Percentiles rank a stretch among this genome's conserved stretches.
Conservation (phyloP, 2,329 filamentous ascomycete genomes). For the Pseudodiploospora longispora region DNA sequence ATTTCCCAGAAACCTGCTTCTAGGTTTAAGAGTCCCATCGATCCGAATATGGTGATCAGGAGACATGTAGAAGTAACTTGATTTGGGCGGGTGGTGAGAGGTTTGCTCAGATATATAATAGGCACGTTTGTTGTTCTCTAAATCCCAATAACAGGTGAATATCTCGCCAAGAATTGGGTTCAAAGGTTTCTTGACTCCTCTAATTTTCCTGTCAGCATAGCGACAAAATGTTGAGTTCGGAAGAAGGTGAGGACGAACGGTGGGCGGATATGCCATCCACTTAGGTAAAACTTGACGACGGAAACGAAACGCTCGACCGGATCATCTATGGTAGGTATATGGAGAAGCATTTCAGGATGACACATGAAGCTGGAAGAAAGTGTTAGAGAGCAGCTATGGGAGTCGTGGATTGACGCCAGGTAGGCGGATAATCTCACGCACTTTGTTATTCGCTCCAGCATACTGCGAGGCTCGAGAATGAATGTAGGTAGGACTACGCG, state of each 20-base stretch:
- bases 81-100: conserved; percentile 96
- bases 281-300: conserved; percentile 96
- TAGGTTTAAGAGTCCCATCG: conserved; percentile 88
- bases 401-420: background rate
- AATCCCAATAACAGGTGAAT: conserved; percentile 93
- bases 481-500: conserved; percentile 93
- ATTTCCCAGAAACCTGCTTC: conserved; percentile 92
- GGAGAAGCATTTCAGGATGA: conserved; percentile 89
- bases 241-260: conserved; percentile 53
- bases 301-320: conserved; percentile 84
- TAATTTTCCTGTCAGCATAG: conserved; percentile 30
- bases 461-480: conserved; percentile 93
- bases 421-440: conserved; percentile 35
- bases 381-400: conserved; percentile 8
- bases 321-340: conserved; percentile 81
- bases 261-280: conserved; percentile 97
- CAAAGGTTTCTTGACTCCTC: conserved; percentile 94
- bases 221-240: conserved; percentile 1
- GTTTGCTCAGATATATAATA: conserved; percentile 98
- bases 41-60: conserved; percentile 91
- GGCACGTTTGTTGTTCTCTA: conserved; percentile 71
- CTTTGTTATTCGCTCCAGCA: conserved; percentile 99
- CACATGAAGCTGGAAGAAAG: conserved; percentile 78
- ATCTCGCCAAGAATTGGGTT: conserved; percentile 95
- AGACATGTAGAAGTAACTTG: conserved; percentile 97